These are phyloP conservation scores for Trichosporon coremiiforme DNA, from an alignment of 1,284 basidiomycete genomes.

Conservation along the genomic window DNA sequence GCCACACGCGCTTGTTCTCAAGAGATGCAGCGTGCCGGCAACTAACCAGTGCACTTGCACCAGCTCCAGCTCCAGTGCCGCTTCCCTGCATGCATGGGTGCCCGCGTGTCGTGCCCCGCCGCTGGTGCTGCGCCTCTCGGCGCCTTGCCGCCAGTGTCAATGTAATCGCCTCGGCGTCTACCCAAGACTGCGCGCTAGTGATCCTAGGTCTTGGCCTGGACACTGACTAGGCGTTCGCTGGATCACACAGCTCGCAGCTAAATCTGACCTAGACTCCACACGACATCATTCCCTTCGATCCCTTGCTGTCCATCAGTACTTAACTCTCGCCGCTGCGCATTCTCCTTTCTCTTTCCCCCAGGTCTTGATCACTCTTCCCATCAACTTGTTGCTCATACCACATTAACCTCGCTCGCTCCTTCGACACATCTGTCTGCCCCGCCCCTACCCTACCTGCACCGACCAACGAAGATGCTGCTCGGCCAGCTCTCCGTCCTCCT, in stretches of 20 bases:
- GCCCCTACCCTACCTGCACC: not conserved
- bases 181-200: constrained; percentile 6
- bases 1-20: not conserved
- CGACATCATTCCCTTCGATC: not conserved
- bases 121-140: not conserved
- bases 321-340: not conserved
- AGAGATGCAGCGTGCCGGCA: not conserved
- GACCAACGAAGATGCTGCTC: constrained; percentile 1
- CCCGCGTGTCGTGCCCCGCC: not conserved
- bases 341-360: not conserved
- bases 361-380: constrained; percentile 2
- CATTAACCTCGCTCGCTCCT: not conserved
- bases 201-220: constrained; percentile 6
- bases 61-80: not conserved
- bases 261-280: constrained; percentile 5
- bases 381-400: not conserved
- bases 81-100: not conserved
- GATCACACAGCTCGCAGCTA: not conserved
- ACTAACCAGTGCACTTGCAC: not conserved
- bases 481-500: constrained; percentile 9
- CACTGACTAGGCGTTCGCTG: not conserved
- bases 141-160: not conserved
- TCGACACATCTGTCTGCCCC: not conserved
- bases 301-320: constrained; percentile 7
- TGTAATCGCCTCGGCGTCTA: constrained; percentile 3